These are phyloP conservation scores for Golubevia pallescens DNA, from an alignment of 1,284 basidiomycete species.

Conservation along the genomic window DNA sequence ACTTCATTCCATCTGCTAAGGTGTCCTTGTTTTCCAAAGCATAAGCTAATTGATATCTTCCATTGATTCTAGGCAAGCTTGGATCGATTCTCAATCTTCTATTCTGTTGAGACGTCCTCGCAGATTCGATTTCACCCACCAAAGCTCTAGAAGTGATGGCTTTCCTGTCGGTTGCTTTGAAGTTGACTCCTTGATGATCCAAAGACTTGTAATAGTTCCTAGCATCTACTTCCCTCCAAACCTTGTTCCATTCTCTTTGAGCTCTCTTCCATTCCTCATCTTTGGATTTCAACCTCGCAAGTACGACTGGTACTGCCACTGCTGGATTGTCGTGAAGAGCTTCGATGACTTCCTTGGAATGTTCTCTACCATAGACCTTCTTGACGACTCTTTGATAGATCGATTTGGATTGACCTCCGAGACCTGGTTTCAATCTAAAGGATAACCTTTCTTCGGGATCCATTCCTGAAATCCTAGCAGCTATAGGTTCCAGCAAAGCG, in stretches of 20 bases:
- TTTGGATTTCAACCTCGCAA: slow-evolving; percentile 87
- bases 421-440: slow-evolving; percentile 84
- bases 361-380: slow-evolving; percentile 88
- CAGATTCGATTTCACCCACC: slow-evolving; percentile 82
- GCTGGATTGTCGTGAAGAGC: slow-evolving; percentile 91
- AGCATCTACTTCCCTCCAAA: slow-evolving; percentile 95
- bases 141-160: slow-evolving; percentile 87
- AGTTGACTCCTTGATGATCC: slow-evolving; percentile 92
- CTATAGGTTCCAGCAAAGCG: slow-evolving; percentile 86
- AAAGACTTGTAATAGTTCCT: slow-evolving; percentile 97
- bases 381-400: slow-evolving; percentile 94
- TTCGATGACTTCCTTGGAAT: slow-evolving; percentile 82
- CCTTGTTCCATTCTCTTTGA: slow-evolving; percentile 93
- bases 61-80: too few species aligned
- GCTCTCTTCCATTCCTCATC: slow-evolving; percentile 96
- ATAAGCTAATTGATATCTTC: slow-evolving; percentile 77
- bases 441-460: slow-evolving; percentile 80
- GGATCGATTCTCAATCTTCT: slow-evolving; percentile 28
- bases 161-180: slow-evolving; percentile 97
- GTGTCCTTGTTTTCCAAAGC: slow-evolving; percentile 79
- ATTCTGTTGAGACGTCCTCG: slow-evolving; percentile 78
- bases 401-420: slow-evolving; percentile 84
- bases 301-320: slow-evolving; percentile 88
- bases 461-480: slow-evolving; percentile 86
- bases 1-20: slow-evolving; percentile 84